Evolutionary conservation across 2,329 filamentous ascomycete genomes (phyloP).

Genomic region (Eutypa lata): DNA sequence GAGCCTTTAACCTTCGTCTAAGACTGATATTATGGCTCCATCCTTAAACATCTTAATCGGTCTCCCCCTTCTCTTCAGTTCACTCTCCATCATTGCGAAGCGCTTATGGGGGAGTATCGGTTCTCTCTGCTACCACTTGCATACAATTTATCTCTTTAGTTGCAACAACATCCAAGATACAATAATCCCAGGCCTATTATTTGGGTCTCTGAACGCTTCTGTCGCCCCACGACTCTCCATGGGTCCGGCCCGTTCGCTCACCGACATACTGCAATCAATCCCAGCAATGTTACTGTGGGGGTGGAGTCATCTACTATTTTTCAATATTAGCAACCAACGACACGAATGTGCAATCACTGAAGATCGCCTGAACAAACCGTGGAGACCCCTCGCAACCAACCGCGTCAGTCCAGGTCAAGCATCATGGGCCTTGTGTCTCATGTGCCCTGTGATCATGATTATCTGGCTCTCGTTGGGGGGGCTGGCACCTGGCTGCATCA

Average conservation of each 20-base stretch:
- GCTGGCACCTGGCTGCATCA: constrained; percentile 4
- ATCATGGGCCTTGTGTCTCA: constrained; percentile 1
- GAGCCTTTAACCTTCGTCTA: too few species aligned
- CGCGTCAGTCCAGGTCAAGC: constrained; percentile 7
- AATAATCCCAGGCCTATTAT: not conserved
- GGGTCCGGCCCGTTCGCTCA: constrained; percentile 1
- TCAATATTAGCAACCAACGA: constrained; percentile 14
- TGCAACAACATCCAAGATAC: constrained; percentile 5
- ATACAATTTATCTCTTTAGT: constrained; percentile 8
- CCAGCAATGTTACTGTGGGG: constrained; percentile 8
- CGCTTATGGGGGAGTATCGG: too few species aligned
- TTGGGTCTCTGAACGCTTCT: constrained; percentile 6
- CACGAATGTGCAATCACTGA: constrained; percentile 2
- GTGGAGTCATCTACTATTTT: constrained; percentile 11
- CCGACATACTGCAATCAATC: constrained; percentile 1
- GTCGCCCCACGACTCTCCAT: constrained; percentile 4
- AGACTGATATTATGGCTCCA: too few species aligned
- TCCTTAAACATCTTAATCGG: too few species aligned
- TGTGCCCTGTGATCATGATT: constrained; percentile 2
- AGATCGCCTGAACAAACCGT: constrained; percentile 16
- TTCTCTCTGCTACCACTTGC: too few species aligned
- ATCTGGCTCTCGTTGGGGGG: constrained; percentile 2
- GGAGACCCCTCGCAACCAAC: constrained; percentile 10
- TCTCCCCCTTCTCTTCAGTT: too few species aligned
- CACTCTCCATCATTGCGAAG: too few species aligned